Base-by-base conservation (phyloP, 1,284 basidiomycete genomes). In the Xanthoconium separans region DNA sequence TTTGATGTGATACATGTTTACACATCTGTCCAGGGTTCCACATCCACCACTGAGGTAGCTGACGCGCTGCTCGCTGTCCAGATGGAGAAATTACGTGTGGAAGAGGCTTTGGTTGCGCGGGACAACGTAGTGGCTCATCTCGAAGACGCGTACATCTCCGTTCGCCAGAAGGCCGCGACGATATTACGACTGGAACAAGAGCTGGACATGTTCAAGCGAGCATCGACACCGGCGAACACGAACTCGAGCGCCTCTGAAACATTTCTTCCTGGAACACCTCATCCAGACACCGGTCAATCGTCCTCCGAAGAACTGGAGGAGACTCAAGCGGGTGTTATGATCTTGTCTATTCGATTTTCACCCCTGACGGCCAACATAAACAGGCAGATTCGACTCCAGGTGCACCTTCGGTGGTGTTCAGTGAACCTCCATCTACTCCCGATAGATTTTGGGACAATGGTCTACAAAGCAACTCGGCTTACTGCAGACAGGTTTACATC, bases 111-210 rank as follows among this genome's bases (percentile, higher is more conserved):
- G 50, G 73, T 70, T 36, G 86, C 87, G 29, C 80, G 87, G 41
- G 87, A 90, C 64, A 77, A 76, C 34, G 79, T 79, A n/a, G 79
- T 86, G 1, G 68, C 78, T 39, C 81, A 79, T 29, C 77, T 90
- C n/a, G 74, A 78, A 29, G 77, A 81, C 42, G 85, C 84, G 3
- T 86, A 83, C 62, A 68, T 73, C 24, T 82, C 83, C 0, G 72
- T 89, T 54, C 77, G 79, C 31, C 77, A 85, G 62, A 89, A 89
- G 69, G 73, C 78, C 3, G 69, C 73, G 16, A 65, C 72, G 9
- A 80, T 89, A 53, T 74, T 78, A 33, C 70, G 65, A 6, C 68
- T 87, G 33, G 75, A 80, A 54, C 70, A 74, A 53, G 76, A 81
- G 59, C 65, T 73, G 18, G 59, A 65, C 22, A 63, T 66, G 45